Conservation (phyloP, 257 asterid species). For the Hygrophila difformis region DNA sequence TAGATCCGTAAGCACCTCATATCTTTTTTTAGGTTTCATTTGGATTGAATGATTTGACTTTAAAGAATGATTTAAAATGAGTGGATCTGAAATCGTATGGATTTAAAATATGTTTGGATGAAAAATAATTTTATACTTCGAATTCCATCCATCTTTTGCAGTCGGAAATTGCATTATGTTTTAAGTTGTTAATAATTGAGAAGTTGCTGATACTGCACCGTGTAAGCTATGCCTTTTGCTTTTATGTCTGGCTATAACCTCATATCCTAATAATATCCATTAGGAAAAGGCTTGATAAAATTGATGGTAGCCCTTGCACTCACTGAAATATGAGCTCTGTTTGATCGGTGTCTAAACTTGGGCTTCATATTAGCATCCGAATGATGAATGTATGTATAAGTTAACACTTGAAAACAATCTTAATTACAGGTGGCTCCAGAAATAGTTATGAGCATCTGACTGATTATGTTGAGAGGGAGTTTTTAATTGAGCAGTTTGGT, state of each 20-base stretch:
- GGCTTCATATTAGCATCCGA: conserved; percentile 1
- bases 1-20: no score
- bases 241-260: neutral
- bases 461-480: conserved; percentile 35
- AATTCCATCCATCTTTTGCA: no score
- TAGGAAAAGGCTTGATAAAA: neutral
- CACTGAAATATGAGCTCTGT: neutral
- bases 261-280: no score
- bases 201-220: conserved; percentile 67
- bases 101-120: no score
- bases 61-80: no score
- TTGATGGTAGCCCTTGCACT: no score
- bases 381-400: neutral
- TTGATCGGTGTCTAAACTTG: neutral
- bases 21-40: no score
- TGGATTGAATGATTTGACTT: no score
- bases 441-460: conserved; percentile 32
- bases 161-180: conserved; percentile 72
- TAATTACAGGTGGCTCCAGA: conserved; percentile 29
- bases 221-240: conserved; percentile 33
- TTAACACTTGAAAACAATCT: conserved; percentile 1
- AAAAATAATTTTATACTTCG: no score
- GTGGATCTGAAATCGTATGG: no score
- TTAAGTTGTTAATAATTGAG: conserved; percentile 73
- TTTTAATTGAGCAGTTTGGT: conserved; percentile 34